These are phyloP conservation scores for Neocatenulostroma microsporum DNA, from an alignment of 2,329 filamentous ascomycete species.

Conservation along the genomic window DNA sequence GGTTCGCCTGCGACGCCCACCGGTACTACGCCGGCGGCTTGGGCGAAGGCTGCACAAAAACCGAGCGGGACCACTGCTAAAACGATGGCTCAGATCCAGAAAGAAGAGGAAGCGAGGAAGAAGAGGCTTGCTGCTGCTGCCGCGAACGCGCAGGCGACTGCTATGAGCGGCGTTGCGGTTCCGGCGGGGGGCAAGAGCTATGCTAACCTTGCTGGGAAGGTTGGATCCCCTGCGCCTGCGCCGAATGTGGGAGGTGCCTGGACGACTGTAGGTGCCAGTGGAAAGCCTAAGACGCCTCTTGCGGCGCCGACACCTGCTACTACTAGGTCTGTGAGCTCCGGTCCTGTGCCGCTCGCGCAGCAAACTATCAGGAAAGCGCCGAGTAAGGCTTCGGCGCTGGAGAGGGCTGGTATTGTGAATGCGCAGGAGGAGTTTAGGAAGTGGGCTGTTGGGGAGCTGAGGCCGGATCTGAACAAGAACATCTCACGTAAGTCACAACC, in stretches of 20 bases:
- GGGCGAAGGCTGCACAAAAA: conserved; percentile 58
- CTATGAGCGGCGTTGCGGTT: conserved; percentile 36
- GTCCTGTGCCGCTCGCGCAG: conserved; percentile 28
- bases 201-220: conserved; percentile 85
- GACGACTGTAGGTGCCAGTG: conserved; percentile 91
- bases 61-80: conserved; percentile 57
- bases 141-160: conserved; percentile 36
- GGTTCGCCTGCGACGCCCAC: conserved; percentile 59
- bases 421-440: conserved; percentile 91
- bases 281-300: conserved; percentile 74
- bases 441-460: conserved; percentile 76
- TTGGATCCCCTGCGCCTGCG: conserved; percentile 32
- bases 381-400: conserved; percentile 50
- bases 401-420: conserved; percentile 44
- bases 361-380: conserved; percentile 26
- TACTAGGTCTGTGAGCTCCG: conserved; percentile 42
- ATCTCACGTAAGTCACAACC: conserved; percentile 53
- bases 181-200: conserved; percentile 69
- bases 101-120: conserved; percentile 88
- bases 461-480: conserved; percentile 60
- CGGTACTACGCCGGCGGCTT: conserved; percentile 45
- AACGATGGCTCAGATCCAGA: conserved; percentile 91
- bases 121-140: conserved; percentile 56
- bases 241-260: conserved; percentile 57
- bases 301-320: conserved; percentile 41